Evolutionary conservation across 805 yeast species (phyloP), one percentile per base, ranked within the genome.

Genomic region (Kodamaea jinghongensis): DNA sequence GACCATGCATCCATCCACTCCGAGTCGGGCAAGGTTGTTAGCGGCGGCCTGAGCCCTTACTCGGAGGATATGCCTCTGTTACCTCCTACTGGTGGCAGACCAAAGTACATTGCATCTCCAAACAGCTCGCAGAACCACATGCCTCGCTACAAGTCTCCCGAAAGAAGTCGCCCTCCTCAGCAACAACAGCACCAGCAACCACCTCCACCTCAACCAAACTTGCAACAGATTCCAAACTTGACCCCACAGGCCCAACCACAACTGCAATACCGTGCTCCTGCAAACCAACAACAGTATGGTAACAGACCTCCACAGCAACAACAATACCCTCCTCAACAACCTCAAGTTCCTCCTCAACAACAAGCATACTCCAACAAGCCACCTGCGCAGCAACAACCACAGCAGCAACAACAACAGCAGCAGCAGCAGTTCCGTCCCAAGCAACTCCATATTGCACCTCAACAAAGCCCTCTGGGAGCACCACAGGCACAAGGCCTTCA

Each of bases 51-150:
- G 36, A 46, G 50, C 8, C 47, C 52, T 23, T 45, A 46, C 28
- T 49, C 55, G 25, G 52, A 47, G 3, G 43, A 39, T 7, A 36
- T 51, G 27, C 49, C 49, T 14, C 37, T 30, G 34, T 30, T 45
- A 17, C 49, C 45, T 4, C 44, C 50, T 5, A 37, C 22, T 12
- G 23, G 17, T 10, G 47, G 49, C 31, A 57, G 52, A 45, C 70
- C 69, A 13, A 53, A 57, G 35, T 60, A 54, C 31, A 65, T 66
- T 14, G 45, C 56, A 15, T 56, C 65, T 7, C 71, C 68, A 9
- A 58, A 55, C 46, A 43, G 50, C 25, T 48, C 60, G 2, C 68
- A 60, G 38, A 60, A 60, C 35, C 57, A 55, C 31, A 29, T 36
- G 14, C 43, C 45, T 10, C 38, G 44, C 8, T 39, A 44, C 17